phyloP scores from a whole-genome alignment of 139 green algal genomes.

The Trebouxia sp. region DNA sequence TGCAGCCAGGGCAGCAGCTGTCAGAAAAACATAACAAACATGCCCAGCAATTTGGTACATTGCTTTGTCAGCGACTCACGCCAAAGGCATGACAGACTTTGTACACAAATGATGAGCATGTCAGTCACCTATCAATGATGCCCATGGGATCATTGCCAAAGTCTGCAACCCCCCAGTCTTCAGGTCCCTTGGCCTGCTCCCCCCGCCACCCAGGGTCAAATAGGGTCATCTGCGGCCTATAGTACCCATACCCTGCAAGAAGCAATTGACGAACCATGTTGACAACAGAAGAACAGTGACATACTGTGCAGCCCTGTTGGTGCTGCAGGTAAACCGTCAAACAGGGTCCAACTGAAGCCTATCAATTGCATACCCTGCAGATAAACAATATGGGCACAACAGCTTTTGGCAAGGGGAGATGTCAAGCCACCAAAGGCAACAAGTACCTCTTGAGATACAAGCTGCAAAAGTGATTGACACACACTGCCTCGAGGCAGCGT shows the following conservation, averaged over 20 bases:
- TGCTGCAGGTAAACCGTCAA: not conserved
- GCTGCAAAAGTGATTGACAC: too few species aligned
- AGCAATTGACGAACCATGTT: not conserved
- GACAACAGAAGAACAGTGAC: not conserved
- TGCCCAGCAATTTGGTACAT: too few species aligned
- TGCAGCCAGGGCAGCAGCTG: not conserved
- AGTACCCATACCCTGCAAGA: constrained; percentile 15
- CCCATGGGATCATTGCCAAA: constrained; percentile 26
- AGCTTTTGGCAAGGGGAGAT: too few species aligned
- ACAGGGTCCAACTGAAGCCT: not conserved
- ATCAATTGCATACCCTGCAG: not conserved
- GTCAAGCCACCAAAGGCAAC: too few species aligned
- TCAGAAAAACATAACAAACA: not conserved
- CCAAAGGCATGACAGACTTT: too few species aligned
- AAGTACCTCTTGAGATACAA: too few species aligned
- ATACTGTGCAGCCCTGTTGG: not conserved
- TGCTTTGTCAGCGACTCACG: too few species aligned
- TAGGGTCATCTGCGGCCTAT: not conserved
- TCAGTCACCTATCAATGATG: constrained; percentile 22
- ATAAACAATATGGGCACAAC: too few species aligned
- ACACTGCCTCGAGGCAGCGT: too few species aligned
- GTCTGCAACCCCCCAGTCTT: constrained; percentile 18
- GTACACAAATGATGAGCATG: too few species aligned
- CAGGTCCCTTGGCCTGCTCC: constrained; percentile 16
- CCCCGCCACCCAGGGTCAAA: constrained; percentile 29